Base-by-base conservation (phyloP, 257 asterid genomes). In the Penstemon newberryi region DNA sequence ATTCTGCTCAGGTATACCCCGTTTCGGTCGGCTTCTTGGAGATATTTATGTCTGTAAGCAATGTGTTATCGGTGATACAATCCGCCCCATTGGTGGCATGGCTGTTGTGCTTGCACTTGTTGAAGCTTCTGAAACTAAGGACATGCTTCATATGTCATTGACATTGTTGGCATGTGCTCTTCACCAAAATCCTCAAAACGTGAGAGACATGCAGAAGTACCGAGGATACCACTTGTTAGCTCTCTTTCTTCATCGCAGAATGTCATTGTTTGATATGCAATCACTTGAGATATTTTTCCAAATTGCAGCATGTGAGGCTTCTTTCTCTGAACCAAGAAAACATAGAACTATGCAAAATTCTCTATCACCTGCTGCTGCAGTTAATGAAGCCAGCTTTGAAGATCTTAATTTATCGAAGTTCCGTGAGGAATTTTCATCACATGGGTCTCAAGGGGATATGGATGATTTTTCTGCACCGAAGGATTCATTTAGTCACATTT, bases 251-350 rank as follows among this genome's bases (percentile, higher is more conserved):
- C 96, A 86, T 72, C 92, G 93, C 65, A 84, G 86, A 76, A 94
- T 94, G 97, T 83, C 96, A 71, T 86, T 89, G 78, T 91, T 94
- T 77, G 99, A 94, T 82, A 89, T 94, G 97, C 96, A 91, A 71
- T 89, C 96, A 60, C 96, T 94, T 63, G 99, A 94, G 82, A 89
- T 94, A 11, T 94, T 94, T 83, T 94, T 94, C 81, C 92, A 91
- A 70, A 94, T 94, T 75, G 97, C 99, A 42, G 99, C 99, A 65
- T 94, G 99, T 72, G 97, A 94, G 83, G 97, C 99, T 56, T 94
- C 97, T 56, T 89, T 94, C 79, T 82, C 96, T 74, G 99, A 94
- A 82, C 97, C 96, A 60, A 91, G 82, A 76, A 89, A 79, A 78
- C 49, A 64, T 45, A 76, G 66, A 57, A 76, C 79, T 65, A 47